Base-by-base conservation (phyloP, 192 early-diverging fungal species). In the Entrophospora sp. region DNA sequence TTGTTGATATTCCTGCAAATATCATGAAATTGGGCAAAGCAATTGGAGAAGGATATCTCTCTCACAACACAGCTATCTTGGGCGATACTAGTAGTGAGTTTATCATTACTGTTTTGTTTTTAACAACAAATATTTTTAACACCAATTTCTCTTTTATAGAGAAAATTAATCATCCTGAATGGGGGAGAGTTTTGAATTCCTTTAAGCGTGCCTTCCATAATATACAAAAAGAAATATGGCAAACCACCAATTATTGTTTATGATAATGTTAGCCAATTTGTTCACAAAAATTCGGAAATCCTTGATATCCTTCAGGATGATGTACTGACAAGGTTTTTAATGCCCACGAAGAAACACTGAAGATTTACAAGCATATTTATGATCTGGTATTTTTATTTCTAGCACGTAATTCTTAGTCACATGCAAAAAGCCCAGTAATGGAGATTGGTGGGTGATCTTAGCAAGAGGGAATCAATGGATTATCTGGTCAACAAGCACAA, bases 291-390 rank as follows among this genome's bases (percentile, higher is more conserved):
- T 9, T 27, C 42, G 1, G 27, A 46, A 32, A 45, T 62, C 14
- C 37, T 67, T 45, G 38, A 42, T 12, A 43, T 57, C 3, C 66
- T 67, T 43, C 66, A 67, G 40, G 66, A 67, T 42, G 55, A 67
- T 42, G 66, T 28, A 25, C 45, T 0, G 28, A 60, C 5, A 44
- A 60, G 40, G 40, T 59, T n/a, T 4, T 16, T 34, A 67, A 37
- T 14, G 66, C 0, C 66, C 66, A 16, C 3, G 64, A 46, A 53
- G 28, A 8, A 67, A n/a, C n/a, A n/a, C n/a, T 67, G 65, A 28
- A 34, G 16, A 45, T 45, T 45, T 44, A 44, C 16, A 44, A 3
- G 9, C n/a, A 16, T 45, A 45, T 45, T 45, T 44, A 14, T 44
- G 5, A 16, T 18, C 1, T n/a, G 5, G 5, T 16, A 16, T 45